Evolutionary conservation across 495 filamentous ascomycete species (phyloP), one percentile per base, ranked within the genome.

Genomic region (Penicillium macrosclerotiorum): DNA sequence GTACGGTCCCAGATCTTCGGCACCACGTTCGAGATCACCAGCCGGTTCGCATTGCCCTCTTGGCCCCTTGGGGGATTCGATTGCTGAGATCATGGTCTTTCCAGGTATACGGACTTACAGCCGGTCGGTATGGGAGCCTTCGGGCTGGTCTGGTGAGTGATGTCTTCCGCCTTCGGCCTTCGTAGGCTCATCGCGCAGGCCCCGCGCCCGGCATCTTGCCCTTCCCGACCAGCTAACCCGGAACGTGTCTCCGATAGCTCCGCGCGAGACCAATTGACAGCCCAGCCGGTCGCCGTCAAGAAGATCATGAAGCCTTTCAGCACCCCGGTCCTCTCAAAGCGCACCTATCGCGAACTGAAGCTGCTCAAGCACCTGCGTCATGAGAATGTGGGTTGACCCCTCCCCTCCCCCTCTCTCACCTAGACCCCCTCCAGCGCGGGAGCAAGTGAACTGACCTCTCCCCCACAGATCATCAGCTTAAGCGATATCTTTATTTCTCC

Each of bases 261-360:
- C 34, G 93, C 93, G 46, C 92, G 86, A 72, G 93, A 98, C 65
- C 89, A 96, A 77, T 89, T 98, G 64, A 97, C 94, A 40, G 84
- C 76, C 57, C 89, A 95, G 64, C 88, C 88, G 62, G 93, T 98
- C 46, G 93, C 93, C 23, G 90, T 98, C 57, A 98, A 98, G 81
- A 98, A 98, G 78, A 98, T 98, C 62, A 97, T 98, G 94, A 98
- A 98, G 77, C 93, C 93, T 5, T 98, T 98, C 73, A 95, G 90
- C 76, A 98, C 93, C 8, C 93, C 93, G 5, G 93, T 98, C 33
- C 73, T 98, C 30, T 93, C 93, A 16, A 98, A 98, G 77, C 77
- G 93, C 61, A 98, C 93, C 19, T 98, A 98, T 63, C 86, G 93
- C 47, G 93, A 98, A 63, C 74, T 98, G 68, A 98, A 98, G 77